Percentiles rank a stretch among this genome's conserved stretches.
Evolutionary conservation across 208 protist genomes (phyloP).

Genomic region (Polymyxa betae): DNA sequence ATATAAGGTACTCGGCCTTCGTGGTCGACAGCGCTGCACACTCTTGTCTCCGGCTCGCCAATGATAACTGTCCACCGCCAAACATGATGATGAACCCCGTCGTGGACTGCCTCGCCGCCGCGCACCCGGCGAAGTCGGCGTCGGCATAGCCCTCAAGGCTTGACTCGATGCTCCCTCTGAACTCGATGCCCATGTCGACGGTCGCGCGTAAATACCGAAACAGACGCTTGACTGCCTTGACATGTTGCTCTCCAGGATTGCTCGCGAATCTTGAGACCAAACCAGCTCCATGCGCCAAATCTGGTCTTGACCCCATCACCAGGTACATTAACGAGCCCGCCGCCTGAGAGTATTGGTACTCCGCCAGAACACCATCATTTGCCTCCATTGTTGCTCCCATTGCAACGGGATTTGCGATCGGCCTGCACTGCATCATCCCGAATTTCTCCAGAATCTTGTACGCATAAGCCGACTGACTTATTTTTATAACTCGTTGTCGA

Average conservation of each 20-base stretch:
- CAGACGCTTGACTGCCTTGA: constrained; percentile 1
- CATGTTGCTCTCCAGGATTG: not conserved
- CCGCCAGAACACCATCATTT: not conserved
- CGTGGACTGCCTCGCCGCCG: not conserved
- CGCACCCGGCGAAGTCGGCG: not conserved
- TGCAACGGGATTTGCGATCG: not conserved
- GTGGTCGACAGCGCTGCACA: too few species aligned
- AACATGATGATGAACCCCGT: not conserved
- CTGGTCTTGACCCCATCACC: not conserved
- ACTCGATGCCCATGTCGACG: not conserved
- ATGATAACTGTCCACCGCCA: not conserved
- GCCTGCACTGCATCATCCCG: not conserved
- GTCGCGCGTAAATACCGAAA: not conserved
- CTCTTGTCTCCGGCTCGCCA: not conserved
- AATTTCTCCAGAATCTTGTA: not conserved
- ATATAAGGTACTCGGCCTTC: not conserved
- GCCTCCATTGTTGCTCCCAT: not conserved
- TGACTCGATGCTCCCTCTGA: not conserved
- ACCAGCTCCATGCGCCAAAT: not conserved
- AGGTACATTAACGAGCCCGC: not conserved
- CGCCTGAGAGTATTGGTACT: not conserved
- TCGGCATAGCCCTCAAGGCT: not conserved
- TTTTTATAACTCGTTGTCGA: not conserved
- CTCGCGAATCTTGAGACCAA: not conserved
- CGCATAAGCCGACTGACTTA: not conserved